These are phyloP conservation scores for Wakefieldia striispora DNA, from an alignment of 768 basidiomycete species.

Conservation along the genomic window DNA sequence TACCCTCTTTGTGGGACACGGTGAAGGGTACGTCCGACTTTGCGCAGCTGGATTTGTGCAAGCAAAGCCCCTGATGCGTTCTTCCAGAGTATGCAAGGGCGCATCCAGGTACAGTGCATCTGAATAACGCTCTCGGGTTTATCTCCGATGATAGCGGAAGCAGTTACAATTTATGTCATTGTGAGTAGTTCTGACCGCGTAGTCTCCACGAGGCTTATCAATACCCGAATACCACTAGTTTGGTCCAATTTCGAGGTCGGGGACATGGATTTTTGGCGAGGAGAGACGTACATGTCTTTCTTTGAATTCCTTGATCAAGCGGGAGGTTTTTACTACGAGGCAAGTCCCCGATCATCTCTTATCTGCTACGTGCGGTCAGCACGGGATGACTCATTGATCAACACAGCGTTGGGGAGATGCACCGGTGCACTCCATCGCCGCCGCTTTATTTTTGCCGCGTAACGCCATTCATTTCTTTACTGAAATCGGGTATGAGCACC, in stretches of 20 bases:
- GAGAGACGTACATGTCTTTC: slow-evolving; percentile 78
- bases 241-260: slow-evolving; percentile 96
- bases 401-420: slow-evolving; percentile 91
- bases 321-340: slow-evolving; percentile 93
- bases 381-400: background rate
- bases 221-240: slow-evolving; percentile 42
- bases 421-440: slow-evolving; percentile 87
- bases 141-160: slow-evolving; percentile 63
- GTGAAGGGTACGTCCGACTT: slow-evolving; percentile 47
- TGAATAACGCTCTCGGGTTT: slow-evolving; percentile 57
- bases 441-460: slow-evolving; percentile 82
- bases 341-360: slow-evolving; percentile 7
- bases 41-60: slow-evolving; percentile 26
- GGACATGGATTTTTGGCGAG: slow-evolving; percentile 80
- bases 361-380: background rate
- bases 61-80: slow-evolving; percentile 32
- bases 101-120: slow-evolving; percentile 51
- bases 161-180: slow-evolving; percentile 65
- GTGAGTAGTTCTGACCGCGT: slow-evolving; percentile 32
- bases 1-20: slow-evolving; percentile 60
- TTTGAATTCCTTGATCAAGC: slow-evolving; percentile 77
- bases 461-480: slow-evolving; percentile 93
- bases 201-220: slow-evolving; percentile 1
- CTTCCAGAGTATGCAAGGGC: slow-evolving; percentile 23
- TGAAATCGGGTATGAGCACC: slow-evolving; percentile 63